Evolutionary conservation across 495 filamentous ascomycete species (phyloP), one percentile per base, ranked within the genome.

Genomic region (Cercophora newfieldiana): DNA sequence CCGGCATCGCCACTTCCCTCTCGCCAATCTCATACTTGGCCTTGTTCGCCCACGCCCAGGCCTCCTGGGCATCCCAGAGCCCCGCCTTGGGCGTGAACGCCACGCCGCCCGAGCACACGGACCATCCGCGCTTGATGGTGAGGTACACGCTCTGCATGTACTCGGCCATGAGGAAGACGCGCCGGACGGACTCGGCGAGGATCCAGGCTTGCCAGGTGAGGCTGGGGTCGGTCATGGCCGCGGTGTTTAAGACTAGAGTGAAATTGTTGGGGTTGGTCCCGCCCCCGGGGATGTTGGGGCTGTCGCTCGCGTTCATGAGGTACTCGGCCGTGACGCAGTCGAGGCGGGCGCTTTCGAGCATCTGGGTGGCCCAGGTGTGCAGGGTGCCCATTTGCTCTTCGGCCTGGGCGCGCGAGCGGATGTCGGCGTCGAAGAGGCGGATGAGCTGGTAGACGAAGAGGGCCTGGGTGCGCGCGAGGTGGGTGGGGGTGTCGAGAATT

Each of bases 371-470:
- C 82, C 82, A 84, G 0, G 49, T 44, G 33, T 74, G 69, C 12
- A 88, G 73, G 21, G 78, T 77, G 0, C 79, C 71, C 19, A 84
- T 81, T 19, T 80, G 69, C 21, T 69, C 54, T 60, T 86, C 84
- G 21, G 83, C 81, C 24, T 79, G 69, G 1, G 78, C 75, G 7
- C 80, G 78, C 53, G 80, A 77, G 31, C 81, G 77, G 55, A 87
- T 79, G 68, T 87, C 82, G 28, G 82, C 83, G 68, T 88, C 85
- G 66, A 87, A 86, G 19, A 89, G 75, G 12, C 81, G 77, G 65
- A 88, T 84, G 54, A 87, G 78, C 62, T 85, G 82, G 69, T 82
- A 85, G 4, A 82, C 69, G 12, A 84, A 68, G 29, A 86, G 71
- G 0, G 82, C 79, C 64, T 86, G 82, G 0, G 81, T 72, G 2